Base-by-base conservation (phyloP, 176 grass and related monocot genomes). In the Urochloa ruziziensis region DNA sequence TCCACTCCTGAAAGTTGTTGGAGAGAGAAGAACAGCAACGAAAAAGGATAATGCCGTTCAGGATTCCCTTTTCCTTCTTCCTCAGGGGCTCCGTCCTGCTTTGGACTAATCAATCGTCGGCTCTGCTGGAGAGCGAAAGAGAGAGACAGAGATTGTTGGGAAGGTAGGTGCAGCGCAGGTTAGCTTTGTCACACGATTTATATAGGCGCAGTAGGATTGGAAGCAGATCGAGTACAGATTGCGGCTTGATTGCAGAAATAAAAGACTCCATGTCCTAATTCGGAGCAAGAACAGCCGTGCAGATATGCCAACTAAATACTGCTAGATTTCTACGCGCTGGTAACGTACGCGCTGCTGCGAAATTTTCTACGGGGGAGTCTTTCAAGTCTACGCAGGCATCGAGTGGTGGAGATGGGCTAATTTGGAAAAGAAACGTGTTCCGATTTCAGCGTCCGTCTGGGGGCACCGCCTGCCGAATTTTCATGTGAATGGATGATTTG, bases 1-100 rank as follows among this genome's bases (percentile, higher is more conserved):
- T n/a, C 18, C 19, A 37, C 71, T 46, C 62, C 53, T 24, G 67
- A 25, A 56, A 87, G 47, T 0, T 33, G 32, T 0, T 24, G 24
- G 33, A 52, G 8, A 40, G 5, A 80, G 57, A 72, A 15, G 46
- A 40, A 67, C 19, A 7, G 57, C 19, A 6, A 64, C 32, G 15
- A 13, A 2, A 62, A 10, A 8, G 67, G 27, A 74, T 74, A 44
- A 35, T 74, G 25, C 44, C 0, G 23, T 73, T 21, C 11, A 66
- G 34, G 84, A 86, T 86, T 79, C 83, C 30, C n/a, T n/a, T n/a
- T n/a, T n/a, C n/a, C n/a, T n/a, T n/a, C n/a, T 70, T 51, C 48
- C 46, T 48, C 57, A 18, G 18, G 15, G 69, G 6, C 32, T 70
- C 23, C 51, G 54, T 66, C 33, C 17, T 69, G 46, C 43, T 19